Conservation (phyloP, 768 basidiomycete species). For the Xanthoconium purpureum region DNA sequence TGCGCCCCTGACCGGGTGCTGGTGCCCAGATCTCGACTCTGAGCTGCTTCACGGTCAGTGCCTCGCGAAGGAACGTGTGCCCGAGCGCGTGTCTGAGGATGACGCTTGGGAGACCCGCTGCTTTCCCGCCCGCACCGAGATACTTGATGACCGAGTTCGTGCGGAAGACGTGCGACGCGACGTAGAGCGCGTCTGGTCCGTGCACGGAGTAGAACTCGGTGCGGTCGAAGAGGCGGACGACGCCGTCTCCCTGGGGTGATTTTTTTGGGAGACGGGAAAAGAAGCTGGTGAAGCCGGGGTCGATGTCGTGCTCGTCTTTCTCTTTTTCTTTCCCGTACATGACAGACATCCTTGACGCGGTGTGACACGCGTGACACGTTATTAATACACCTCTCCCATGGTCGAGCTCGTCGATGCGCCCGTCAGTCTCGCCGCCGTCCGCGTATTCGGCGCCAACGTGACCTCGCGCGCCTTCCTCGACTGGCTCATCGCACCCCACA, state of each 20-base stretch:
- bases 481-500: conserved; percentile 70
- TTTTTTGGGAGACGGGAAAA: conserved; percentile 60
- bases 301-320: conserved; percentile 50
- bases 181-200: conserved; percentile 82
- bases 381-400: conserved; percentile 16
- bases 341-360: conserved; percentile 39
- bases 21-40: conserved; percentile 88
- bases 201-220: conserved; percentile 86
- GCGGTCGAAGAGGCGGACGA: conserved; percentile 84
- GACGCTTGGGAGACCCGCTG: conserved; percentile 70
- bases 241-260: conserved; percentile 69
- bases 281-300: conserved; percentile 75
- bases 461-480: conserved; percentile 81
- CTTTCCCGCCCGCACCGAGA: conserved; percentile 64
- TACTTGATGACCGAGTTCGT: conserved; percentile 94
- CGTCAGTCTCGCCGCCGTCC: conserved; percentile 69
- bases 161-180: conserved; percentile 78
- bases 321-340: conserved; percentile 71
- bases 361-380: conserved; percentile 20
- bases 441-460: conserved; percentile 69
- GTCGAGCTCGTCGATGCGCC: conserved; percentile 49
- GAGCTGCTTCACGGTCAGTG: conserved; percentile 85
- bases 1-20: conserved; percentile 71
- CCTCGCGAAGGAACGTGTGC: conserved; percentile 80
- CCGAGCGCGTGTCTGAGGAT: conserved; percentile 74